phyloP scores from a whole-genome alignment of 176 grass and related monocot genomes.

The Oryza meridionalis region DNA sequence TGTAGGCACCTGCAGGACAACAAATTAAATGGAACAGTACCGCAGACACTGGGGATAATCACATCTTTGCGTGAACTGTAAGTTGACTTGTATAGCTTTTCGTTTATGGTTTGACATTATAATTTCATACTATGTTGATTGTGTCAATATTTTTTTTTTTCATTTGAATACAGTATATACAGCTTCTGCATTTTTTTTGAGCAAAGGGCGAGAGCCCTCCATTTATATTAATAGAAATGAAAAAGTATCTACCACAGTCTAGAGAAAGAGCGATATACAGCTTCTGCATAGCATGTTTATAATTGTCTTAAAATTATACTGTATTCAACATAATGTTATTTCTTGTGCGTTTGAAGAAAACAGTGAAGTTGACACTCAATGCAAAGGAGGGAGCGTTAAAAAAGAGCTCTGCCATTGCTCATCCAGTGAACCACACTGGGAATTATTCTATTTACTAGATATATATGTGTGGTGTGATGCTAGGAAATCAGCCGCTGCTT shows the following conservation, averaged over 20 bases:
- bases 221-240: no score
- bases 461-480: not conserved
- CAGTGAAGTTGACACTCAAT: not conserved
- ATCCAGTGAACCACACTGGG: not conserved
- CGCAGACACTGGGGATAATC: slow-evolving; percentile 56
- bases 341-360: not conserved
- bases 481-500: not conserved
- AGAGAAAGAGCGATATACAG: not conserved
- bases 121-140: slow-evolving; percentile 1
- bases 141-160: not conserved
- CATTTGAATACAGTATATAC: not conserved
- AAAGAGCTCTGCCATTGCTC: not conserved
- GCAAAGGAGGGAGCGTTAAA: not conserved
- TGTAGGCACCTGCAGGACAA: slow-evolving; percentile 87
- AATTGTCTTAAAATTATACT: not conserved
- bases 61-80: slow-evolving; percentile 65
- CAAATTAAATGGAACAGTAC: slow-evolving; percentile 64
- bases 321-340: not conserved
- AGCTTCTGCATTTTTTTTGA: not conserved
- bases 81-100: slow-evolving; percentile 48
- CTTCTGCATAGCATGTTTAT: not conserved
- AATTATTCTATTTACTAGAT: not conserved
- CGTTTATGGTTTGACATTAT: slow-evolving; percentile 26
- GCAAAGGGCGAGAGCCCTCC: no score
- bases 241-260: no score